phyloP scores from a whole-genome alignment of 768 basidiomycete species.

The Mycena alexandri region DNA sequence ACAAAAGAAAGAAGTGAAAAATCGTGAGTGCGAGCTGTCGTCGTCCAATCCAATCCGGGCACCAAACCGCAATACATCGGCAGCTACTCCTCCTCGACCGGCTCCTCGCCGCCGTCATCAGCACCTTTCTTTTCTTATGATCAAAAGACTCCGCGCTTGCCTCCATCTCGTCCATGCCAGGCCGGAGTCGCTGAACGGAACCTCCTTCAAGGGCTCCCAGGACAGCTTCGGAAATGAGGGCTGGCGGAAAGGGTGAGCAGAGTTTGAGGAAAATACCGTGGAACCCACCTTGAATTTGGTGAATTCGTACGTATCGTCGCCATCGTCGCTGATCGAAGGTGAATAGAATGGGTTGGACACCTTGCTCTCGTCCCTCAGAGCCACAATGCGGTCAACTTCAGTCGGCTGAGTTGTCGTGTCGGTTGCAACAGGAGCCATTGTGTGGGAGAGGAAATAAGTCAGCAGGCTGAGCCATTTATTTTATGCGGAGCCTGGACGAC shows the following conservation, averaged over 20 bases:
- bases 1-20: too few relatives aligned
- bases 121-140: neutral
- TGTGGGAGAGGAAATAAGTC: conserved; percentile 1
- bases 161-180: conserved; percentile 98
- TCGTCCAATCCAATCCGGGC: conserved; percentile 12
- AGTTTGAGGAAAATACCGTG: conserved; percentile 7
- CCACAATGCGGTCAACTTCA: conserved; percentile 38
- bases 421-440: conserved; percentile 67
- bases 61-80: conserved; percentile 17
- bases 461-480: neutral
- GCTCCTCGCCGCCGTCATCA: conserved; percentile 64
- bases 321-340: conserved; percentile 65
- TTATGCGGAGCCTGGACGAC: neutral
- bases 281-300: conserved; percentile 69
- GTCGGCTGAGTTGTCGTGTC: conserved; percentile 41
- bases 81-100: conserved; percentile 64
- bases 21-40: neutral
- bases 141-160: conserved; percentile 47
- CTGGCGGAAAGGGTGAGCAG: conserved; percentile 49
- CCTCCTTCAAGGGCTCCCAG: conserved; percentile 73
- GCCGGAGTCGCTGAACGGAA: conserved; percentile 75
- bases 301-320: conserved; percentile 64
- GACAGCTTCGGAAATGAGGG: conserved; percentile 72
- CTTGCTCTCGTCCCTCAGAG: conserved; percentile 42
- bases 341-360: conserved; percentile 78